Evolutionary conservation across 768 basidiomycete genomes (phyloP), one percentile per base, ranked within the genome.

Genomic region (Tulasnella sp.): DNA sequence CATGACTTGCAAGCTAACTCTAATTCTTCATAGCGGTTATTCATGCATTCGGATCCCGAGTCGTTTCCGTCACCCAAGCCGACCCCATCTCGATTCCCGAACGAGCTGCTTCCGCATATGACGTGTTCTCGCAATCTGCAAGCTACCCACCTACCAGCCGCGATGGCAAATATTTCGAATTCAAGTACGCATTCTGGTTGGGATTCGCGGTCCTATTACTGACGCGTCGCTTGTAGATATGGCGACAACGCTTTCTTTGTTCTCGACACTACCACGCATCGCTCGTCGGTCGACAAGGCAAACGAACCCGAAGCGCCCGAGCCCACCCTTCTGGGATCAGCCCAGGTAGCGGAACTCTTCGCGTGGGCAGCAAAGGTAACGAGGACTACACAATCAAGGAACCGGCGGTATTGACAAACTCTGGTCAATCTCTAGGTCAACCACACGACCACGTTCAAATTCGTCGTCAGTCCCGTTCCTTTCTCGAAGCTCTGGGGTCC

Each of bases 211-310:
- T 1, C 4, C 76, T 40, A 28, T 22, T 58, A 78, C 34, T 60
- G 12, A 64, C 40, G 9, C 77, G 41, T 54, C 2, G 14, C 31
- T 46, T 34, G 22, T 72, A 78, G 83, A 40, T 89, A 92, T 82
- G 93, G 90, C 0, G 93, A 95, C 83, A 87, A 88, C 11, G 92
- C 92, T 0, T 94, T 93, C 85, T 95, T 94, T 86, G 92, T 94
- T n/a, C 86, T 92, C 86, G 93, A 94, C 85, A 93, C 92, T 1
- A 88, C 93, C 24, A 87, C 89, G 8, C 89, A 92, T 83, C 89
- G 92, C 31, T 89, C 89, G 5, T 31, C 64, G 11, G 28, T 69
- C 16, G 64, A 9, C 16, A 28, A 11, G 28, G 0, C 46, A 22
- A 28, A 75, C 40, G 74, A 75, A 14, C 41, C 58, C 31, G 28